Evolutionary conservation across 257 asterid genomes (phyloP).

Genomic region (Solanum okadae): DNA sequence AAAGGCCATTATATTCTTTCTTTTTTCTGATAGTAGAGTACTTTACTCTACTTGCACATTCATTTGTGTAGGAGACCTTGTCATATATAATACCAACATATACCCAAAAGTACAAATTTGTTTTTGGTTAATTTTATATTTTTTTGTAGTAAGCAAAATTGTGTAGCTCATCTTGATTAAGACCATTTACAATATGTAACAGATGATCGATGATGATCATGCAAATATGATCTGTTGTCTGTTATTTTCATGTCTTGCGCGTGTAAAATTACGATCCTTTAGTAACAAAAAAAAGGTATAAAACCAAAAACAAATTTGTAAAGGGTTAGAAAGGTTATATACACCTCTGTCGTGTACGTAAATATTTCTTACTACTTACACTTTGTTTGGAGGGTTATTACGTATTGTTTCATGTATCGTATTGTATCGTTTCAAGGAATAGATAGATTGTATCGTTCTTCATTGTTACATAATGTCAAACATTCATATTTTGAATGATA

Average conservation of each 20-base stretch:
- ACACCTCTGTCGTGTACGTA: neutral
- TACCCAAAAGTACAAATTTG: neutral
- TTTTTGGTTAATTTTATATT: neutral
- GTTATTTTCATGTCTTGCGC: neutral
- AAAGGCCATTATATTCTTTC: neutral
- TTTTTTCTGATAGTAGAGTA: neutral
- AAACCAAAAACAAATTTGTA: neutral
- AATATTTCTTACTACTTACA: neutral
- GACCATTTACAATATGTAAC: neutral
- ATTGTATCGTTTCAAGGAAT: too few relatives aligned
- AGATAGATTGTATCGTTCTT: too few relatives aligned
- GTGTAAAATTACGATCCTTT: neutral
- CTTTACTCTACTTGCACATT: neutral
- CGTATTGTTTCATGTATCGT: too few relatives aligned
- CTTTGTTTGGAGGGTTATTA: neutral
- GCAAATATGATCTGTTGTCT: neutral
- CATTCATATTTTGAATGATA: too few relatives aligned
- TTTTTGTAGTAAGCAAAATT: neutral
- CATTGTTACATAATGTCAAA: too few relatives aligned
- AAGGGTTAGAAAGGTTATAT: neutral
- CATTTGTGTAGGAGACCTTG: neutral
- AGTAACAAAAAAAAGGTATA: neutral
- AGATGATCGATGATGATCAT: neutral
- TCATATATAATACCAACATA: neutral
- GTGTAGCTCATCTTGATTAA: neutral